Base-by-base conservation (phyloP, 495 filamentous ascomycete species). In the Podospora sp. region DNA sequence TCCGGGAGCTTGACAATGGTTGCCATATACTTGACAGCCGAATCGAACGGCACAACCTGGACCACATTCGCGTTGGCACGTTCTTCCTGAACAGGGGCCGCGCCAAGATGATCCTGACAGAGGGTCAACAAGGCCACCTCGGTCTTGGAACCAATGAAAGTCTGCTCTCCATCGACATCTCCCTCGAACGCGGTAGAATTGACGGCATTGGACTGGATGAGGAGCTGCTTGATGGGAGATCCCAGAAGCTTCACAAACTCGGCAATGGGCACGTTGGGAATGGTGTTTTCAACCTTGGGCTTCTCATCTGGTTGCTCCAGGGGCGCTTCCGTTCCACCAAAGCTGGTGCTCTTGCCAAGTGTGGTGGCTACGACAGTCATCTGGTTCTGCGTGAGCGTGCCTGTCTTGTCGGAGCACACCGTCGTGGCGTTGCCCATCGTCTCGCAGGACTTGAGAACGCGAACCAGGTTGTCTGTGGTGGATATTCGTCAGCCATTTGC, bases 361-460 rank as follows among this genome's bases (percentile, higher is more conserved):
- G 91, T 92, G 0, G 89, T 92, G 20, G 91, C 88, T 59, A 95
- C 92, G 5, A 93, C 91, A 25, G 86, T 89, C 93, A 97, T 97
- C 80, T 91, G 92, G 73, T 97, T 97, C 73, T 94, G 89, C 0
- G 92, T 95, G n/a, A 98, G 82, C 3, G 94, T 98, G 56, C 94
- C 94, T 0, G 94, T 98, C 77, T 98, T 98, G 81, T 98, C 94
- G 2, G 94, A 97, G 79, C 94, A 98, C 40, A 98, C 90, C 0
- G 92, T 94, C 0, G 94, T 97, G 1, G 94, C 94, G 77, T 97
- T 97, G 14, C 94, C 94, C 94, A 98, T 98, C 2, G 94, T 96
- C 78, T 98, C 94, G 77, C 94, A 98, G 25, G 94, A 93, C 69
- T 92, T 89, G 21, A 98, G 81, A 40, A 93, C 85, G 50, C 94